Evolutionary conservation across 1,284 basidiomycete species (phyloP).

Genomic region (Ustilago xerochloae): DNA sequence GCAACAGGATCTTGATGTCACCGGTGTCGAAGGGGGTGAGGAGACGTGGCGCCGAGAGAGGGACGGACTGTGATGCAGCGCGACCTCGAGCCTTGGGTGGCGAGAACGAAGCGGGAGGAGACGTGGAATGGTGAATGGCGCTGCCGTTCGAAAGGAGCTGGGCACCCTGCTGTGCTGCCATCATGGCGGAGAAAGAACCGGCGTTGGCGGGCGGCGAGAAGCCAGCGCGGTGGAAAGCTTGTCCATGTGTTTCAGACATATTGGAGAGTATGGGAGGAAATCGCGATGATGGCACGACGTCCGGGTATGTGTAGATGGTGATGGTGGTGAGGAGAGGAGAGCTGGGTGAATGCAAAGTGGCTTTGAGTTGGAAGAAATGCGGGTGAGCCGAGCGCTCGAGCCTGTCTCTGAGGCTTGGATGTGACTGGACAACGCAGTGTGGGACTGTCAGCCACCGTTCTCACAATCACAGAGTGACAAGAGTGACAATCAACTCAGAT

Average conservation of each 20-base stretch:
- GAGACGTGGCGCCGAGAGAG: conserved; percentile 51
- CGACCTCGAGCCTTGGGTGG: conserved; percentile 36
- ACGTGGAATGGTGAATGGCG: conserved; percentile 34
- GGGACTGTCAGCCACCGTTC: neutral
- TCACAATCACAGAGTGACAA: neutral
- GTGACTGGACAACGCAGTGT: no score
- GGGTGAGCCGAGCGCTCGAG: conserved; percentile 17
- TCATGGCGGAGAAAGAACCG: conserved; percentile 61
- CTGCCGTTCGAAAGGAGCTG: conserved; percentile 39
- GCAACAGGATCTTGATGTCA: conserved; percentile 75
- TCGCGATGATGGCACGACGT: conserved; percentile 10
- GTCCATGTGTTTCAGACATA: conserved; percentile 49
- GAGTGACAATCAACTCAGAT: neutral
- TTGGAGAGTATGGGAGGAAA: neutral
- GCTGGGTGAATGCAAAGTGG: neutral
- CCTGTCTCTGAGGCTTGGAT: neutral
- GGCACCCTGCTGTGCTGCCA: conserved; percentile 54
- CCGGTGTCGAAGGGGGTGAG: conserved; percentile 65
- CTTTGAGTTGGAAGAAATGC: neutral
- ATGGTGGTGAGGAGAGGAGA: neutral
- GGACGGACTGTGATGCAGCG: conserved; percentile 41
- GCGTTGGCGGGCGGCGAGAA: conserved; percentile 57
- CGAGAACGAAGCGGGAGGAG: conserved; percentile 41
- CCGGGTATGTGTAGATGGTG: conserved; percentile 16
- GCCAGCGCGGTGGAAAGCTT: conserved; percentile 60